Conservation (phyloP, 148 eudicot genomes). For the Tetragonia tetragonoides region DNA sequence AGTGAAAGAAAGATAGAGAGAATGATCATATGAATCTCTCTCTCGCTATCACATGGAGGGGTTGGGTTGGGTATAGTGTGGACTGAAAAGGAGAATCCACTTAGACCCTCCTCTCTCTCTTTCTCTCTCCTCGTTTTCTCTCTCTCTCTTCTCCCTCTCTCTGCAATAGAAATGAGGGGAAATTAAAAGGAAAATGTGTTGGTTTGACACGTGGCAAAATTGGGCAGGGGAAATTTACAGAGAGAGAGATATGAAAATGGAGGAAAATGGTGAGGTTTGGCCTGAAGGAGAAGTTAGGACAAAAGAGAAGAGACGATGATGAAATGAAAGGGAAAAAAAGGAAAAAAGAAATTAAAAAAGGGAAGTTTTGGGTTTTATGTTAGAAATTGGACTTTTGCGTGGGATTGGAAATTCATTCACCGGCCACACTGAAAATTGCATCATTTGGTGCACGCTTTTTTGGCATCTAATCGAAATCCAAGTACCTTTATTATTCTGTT, state of each 20-base stretch:
- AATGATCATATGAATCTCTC: conserved; percentile 8
- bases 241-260: neutral
- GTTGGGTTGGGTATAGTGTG: conserved; percentile 26
- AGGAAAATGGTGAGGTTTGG: neutral
- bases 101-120: conserved; percentile 29
- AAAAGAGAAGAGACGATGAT: neutral
- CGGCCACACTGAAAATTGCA: neutral
- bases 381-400: neutral
- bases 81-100: conserved; percentile 49
- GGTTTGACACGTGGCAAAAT: conserved; percentile 27
- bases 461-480: too few relatives aligned
- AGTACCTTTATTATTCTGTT: too few relatives aligned
- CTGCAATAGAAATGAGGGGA: neutral
- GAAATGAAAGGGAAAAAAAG: neutral
- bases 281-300: conserved; percentile 6
- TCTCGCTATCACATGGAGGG: conserved; percentile 20
- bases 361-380: neutral
- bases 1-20: neutral
- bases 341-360: neutral
- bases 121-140: conserved; percentile 14
- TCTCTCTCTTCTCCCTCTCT: conserved; percentile 23
- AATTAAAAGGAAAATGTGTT: neutral
- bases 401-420: neutral
- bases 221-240: conserved; percentile 12
- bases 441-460: conserved; percentile 10